Base-by-base conservation (phyloP, 805 yeast species). In the Teunomyces cretensis region DNA sequence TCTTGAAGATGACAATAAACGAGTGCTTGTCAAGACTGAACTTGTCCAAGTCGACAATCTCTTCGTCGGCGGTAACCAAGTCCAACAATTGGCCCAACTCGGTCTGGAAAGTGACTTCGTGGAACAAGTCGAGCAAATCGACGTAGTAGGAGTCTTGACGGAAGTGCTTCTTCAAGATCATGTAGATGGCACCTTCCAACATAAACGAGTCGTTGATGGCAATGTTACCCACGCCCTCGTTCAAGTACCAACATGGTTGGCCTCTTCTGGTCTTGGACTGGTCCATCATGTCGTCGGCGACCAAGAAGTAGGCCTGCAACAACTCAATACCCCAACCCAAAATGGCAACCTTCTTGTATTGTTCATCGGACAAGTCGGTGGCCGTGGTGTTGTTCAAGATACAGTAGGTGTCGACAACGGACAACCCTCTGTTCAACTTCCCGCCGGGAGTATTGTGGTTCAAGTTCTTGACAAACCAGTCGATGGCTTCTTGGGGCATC, bases 231-330 rank as follows among this genome's bases (percentile, higher is more conserved):
- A 94, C 97, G 32, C 81, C 81, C 54, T 79, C 82, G 30, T 72
- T 78, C 61, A 77, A 82, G 75, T 90, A 94, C 99, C 99, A 94
- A 70, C 99, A 94, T 54, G 97, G 94, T 71, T 92, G 97, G 48
- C 97, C 99, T 67, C 99, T 85, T 78, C 99, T 87, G 33, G 99
- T 94, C 66, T 88, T 86, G 28, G 96, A 87, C 55, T 83, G 81
- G 67, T 94, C 99, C 99, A 94, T 94, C 83, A 94, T 94, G 65
- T 94, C 99, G 66, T 94, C 99, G 27, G 98, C 95, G 46, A 94
- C 98, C 59, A 94, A 78, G 76, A 94, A 94, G 67, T 88, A 94
- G 1, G 97, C 98, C 72, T 92, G 99, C 56, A 92, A 76, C 53
- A 94, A 77, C 72, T 94, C 99, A 55, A 94, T 82, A 56, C 89